phyloP scores from a whole-genome alignment of 768 basidiomycete genomes.

The Boletus fagicola region DNA sequence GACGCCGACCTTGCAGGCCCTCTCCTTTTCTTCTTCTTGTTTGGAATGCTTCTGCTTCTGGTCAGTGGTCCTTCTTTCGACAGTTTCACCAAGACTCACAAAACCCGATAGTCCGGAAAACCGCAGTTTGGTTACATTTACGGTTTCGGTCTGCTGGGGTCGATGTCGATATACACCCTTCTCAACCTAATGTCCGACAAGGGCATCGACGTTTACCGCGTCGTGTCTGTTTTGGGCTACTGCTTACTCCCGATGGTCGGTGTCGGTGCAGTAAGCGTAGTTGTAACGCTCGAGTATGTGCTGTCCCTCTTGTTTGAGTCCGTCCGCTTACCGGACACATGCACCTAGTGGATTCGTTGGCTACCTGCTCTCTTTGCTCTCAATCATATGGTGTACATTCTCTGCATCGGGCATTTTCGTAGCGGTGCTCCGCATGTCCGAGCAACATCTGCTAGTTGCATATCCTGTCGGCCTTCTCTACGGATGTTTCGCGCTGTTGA shows the following conservation, averaged over 20 bases:
- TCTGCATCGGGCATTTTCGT: constrained; percentile 95
- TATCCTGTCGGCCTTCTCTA: constrained; percentile 95
- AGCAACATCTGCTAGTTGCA: constrained; percentile 91
- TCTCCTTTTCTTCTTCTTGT: constrained; percentile 91
- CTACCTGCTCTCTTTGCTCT: constrained; percentile 76
- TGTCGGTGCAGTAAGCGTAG: constrained; percentile 84
- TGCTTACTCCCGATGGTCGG: constrained; percentile 97
- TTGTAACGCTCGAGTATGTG: constrained; percentile 83
- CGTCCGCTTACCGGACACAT: constrained; percentile 2
- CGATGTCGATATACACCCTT: constrained; percentile 86
- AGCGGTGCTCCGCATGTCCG: constrained; percentile 91
- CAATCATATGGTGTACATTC: constrained; percentile 96
- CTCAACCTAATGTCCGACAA: constrained; percentile 96
- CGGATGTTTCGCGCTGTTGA: constrained; percentile 90
- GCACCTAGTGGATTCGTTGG: constrained; percentile 70
- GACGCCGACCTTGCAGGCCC: constrained; percentile 98
- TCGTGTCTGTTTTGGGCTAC: constrained; percentile 93
- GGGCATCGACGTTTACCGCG: constrained; percentile 93
- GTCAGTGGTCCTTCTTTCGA: constrained; percentile 48
- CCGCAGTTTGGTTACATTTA: constrained; percentile 99
- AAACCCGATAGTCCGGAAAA: constrained; percentile 77
- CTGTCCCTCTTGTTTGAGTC: constrained; percentile 1
- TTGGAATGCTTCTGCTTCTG: constrained; percentile 87
- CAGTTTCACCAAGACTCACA: constrained; percentile 2
- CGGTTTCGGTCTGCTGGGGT: constrained; percentile 94